These are phyloP conservation scores for Daldinia bambusicola DNA, from an alignment of 495 filamentous ascomycete species.

Conservation along the genomic window DNA sequence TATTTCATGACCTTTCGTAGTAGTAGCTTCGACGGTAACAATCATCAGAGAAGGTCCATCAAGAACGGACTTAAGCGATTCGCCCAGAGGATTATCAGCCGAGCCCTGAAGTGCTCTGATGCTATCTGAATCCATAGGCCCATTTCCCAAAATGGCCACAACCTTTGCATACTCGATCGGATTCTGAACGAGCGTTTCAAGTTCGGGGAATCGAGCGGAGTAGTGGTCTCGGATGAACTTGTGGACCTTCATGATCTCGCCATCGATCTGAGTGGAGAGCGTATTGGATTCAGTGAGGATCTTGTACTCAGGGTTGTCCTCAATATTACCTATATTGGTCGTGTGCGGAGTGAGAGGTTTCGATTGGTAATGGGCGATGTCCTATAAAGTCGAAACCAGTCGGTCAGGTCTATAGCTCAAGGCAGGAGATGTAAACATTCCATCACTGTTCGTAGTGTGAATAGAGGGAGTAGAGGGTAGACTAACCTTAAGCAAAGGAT, in stretches of 20 bases:
- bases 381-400: conserved; percentile 64
- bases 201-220: conserved; percentile 90
- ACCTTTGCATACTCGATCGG: conserved; percentile 96
- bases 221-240: conserved; percentile 97
- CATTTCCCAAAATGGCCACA: conserved; percentile 92
- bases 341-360: conserved; percentile 71
- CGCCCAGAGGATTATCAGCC: conserved; percentile 78
- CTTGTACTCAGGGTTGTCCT: conserved; percentile 88
- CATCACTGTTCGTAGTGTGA: conserved; percentile 40
- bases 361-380: conserved; percentile 78
- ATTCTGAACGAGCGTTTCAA: conserved; percentile 92
- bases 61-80: conserved; percentile 78
- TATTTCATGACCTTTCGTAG: conserved; percentile 82
- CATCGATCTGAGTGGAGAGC: conserved; percentile 87
- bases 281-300: conserved; percentile 84
- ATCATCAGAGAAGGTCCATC: conserved; percentile 94
- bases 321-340: conserved; percentile 74
- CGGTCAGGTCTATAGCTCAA: conserved; percentile 68
- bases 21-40: conserved; percentile 94
- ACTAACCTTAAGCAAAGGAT: conserved; percentile 82
- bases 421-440: conserved; percentile 60
- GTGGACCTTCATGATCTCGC: conserved; percentile 91
- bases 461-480: conserved; percentile 21
- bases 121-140: conserved; percentile 82
- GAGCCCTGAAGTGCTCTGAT: conserved; percentile 78